Evolutionary conservation across 2,329 filamentous ascomycete species (phyloP), one percentile per base, ranked within the genome.

Genomic region (Chaetomiaceae sp.): DNA sequence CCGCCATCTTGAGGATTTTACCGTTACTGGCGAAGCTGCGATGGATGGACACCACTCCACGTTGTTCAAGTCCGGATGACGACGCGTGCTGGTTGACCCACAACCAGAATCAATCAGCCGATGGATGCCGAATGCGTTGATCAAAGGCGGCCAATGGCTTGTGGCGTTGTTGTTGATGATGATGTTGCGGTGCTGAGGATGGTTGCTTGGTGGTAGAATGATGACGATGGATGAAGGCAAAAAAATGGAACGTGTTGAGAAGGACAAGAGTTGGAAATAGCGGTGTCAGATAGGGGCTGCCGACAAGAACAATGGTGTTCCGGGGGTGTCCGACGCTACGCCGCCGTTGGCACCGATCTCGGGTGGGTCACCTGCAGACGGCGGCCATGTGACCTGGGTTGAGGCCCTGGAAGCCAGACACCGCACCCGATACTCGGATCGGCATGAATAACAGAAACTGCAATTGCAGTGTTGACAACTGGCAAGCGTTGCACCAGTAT

Each of bases 1-100:
- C 52, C 42, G 64, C 62, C 64, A 66, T 66, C 37, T 23, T 59
- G 58, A 54, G 18, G 38, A 32, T 52, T 45, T 30, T 20, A n/a
- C 7, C 29, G 48, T 21, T 30, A 23, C 14, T 13, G 48, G 21
- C 6, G 18, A 36, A 6, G 29, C 14, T 16, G 23, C 16, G 37
- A 32, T 32, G 14, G 4, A 36, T 36, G 7, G 14, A 4, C 13
- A 36, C 13, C 30, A 23, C 30, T 16, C 21, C 30, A n/a, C 25
- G 13, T 16, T 45, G 29, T 32, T 27, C 20, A 16, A 30, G 14
- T 11, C n/a, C 47, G 32, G 20, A 49, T 43, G 37, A 30, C 33
- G 48, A 23, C 46, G 20, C 13, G 13, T 41, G 29, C 18, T 32
- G 52, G 48, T 43, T 40, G 46, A 38, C 16, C 43, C 38, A 25